Percentiles rank a stretch among this genome's conserved stretches.
Conservation (phyloP, 805 yeast genomes). For the Candida anglica region DNA sequence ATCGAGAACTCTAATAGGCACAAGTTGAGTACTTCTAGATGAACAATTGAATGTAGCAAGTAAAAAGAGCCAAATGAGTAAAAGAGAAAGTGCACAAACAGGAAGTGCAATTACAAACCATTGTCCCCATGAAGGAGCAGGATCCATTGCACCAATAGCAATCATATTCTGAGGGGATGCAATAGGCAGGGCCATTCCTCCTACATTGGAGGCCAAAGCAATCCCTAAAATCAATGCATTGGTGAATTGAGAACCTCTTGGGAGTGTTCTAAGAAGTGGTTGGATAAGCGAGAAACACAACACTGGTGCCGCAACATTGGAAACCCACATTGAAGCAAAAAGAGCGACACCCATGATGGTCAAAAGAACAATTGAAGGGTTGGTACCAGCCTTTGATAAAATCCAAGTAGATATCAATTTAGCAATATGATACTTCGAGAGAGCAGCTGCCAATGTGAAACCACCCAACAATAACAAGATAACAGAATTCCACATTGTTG, state of each 20-base stretch:
- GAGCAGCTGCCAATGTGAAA: constrained; percentile 51
- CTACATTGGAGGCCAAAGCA: constrained; percentile 88
- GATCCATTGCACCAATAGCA: constrained; percentile 49
- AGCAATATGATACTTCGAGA: constrained; percentile 51
- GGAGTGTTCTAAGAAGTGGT: constrained; percentile 80
- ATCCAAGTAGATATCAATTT: constrained; percentile 47
- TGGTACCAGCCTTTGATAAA: constrained; percentile 47
- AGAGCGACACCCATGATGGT: constrained; percentile 49
- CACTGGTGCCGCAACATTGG: constrained; percentile 92
- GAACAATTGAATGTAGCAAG: constrained; percentile 54
- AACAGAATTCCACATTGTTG: constrained; percentile 53
- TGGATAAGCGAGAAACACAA: constrained; percentile 87
- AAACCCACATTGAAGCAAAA: constrained; percentile 56
- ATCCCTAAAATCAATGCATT: constrained; percentile 86
- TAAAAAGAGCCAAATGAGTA: constrained; percentile 45
- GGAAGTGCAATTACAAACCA: constrained; percentile 54
- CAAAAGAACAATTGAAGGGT: constrained; percentile 43
- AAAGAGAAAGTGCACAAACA: constrained; percentile 36
- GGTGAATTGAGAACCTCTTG: constrained; percentile 72
- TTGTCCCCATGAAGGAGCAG: constrained; percentile 54
- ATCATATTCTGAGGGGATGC: constrained; percentile 96
- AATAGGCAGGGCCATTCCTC: constrained; percentile 97
- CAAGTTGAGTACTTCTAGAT: constrained; percentile 43
- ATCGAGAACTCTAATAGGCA: constrained; percentile 52
- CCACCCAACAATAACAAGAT: constrained; percentile 51